Percentiles rank a stretch among this genome's conserved stretches.
Conservation (phyloP, 805 yeast species). For the Wickerhamomyces rabaulensis region DNA sequence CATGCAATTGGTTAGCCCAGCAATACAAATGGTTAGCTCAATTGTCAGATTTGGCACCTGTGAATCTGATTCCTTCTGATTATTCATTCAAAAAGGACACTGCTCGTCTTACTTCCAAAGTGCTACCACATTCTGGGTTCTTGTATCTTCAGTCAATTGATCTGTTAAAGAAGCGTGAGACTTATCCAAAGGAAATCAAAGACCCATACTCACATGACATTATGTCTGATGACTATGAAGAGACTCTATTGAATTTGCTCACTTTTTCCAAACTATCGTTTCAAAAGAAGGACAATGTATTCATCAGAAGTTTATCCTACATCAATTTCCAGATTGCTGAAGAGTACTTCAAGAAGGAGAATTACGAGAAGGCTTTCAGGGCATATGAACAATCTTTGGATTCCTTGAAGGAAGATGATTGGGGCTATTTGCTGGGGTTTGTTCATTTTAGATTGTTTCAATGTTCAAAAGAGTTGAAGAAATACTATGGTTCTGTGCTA, state of each 20-base stretch:
- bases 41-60: slow-evolving; percentile 44
- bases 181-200: slow-evolving; percentile 3
- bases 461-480: slow-evolving; percentile 31
- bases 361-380: slow-evolving; percentile 38
- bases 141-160: slow-evolving; percentile 35
- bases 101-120: slow-evolving; percentile 22
- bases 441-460: slow-evolving; percentile 33
- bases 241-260: slow-evolving; percentile 25
- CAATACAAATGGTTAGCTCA: slow-evolving; percentile 68
- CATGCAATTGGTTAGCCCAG: slow-evolving; percentile 49
- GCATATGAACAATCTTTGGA: slow-evolving; percentile 35
- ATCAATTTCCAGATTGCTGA: slow-evolving; percentile 50
- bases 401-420: slow-evolving; percentile 33
- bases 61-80: slow-evolving; percentile 32
- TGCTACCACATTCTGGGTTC: slow-evolving; percentile 40
- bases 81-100: slow-evolving; percentile 27
- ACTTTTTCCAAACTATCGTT: slow-evolving; percentile 33
- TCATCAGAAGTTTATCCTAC: slow-evolving; percentile 36
- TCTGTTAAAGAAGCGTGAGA: slow-evolving; percentile 23
- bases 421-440: slow-evolving; percentile 31
- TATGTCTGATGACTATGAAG: slow-evolving; percentile 3
- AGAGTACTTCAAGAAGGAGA: slow-evolving; percentile 27
- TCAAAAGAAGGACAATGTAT: slow-evolving; percentile 28
- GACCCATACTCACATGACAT: slow-evolving; percentile 9
- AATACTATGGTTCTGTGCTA: slow-evolving; percentile 27